Base-by-base conservation (phyloP, 495 filamentous ascomycete genomes). In the Tuber microsphaerosporum region DNA sequence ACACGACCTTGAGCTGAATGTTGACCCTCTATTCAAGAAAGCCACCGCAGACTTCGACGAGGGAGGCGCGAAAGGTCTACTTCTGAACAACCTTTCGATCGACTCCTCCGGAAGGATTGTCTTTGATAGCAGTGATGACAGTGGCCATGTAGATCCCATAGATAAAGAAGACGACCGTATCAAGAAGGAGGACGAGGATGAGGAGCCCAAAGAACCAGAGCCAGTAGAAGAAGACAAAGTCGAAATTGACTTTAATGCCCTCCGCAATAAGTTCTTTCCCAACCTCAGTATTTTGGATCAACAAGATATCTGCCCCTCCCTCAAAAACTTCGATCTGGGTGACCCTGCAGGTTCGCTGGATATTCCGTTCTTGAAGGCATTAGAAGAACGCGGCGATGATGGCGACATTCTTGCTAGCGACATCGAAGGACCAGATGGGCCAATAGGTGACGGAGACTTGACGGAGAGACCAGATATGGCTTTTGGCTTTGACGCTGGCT, bases 11-110 rank as follows among this genome's bases (percentile, higher is more conserved):
- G 95, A 99, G 81, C 97, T 99, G 77, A 91, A 93, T 1, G 95
- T 99, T 39, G 95, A 99, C 80, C 95, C 95, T 5, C 85, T 99
- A 12, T 99, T 98, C 88, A 98, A 98, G 83, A 99, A 99, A 81
- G 96, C 94, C 0, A 94, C 94, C 4, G 95, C 95, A 37, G 95
- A 99, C 83, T 98, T 98, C 81, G 95, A 99, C 81, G 95, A 99
- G 85, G 95, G 95, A 39, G 95, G 95, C 71, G 96, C 96, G 26
- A 99, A 98, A 85, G 95, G 95, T 4, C 87, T 99, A 46, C 86
- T 99, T 34, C 86, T 99, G 26, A 99, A 99, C 83, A 94, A 98
- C 84, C 87, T 99, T 22, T 90, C 93, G 73, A 98, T 99, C 75
- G 95, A 99, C 84, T 87, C 89, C 9, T 87, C 92, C 76, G 95